A percentile compares a stretch with the other conserved stretches of the same genome.
Conservation (phyloP, 129 eudicot species). For the Oenanthe sinensis region DNA sequence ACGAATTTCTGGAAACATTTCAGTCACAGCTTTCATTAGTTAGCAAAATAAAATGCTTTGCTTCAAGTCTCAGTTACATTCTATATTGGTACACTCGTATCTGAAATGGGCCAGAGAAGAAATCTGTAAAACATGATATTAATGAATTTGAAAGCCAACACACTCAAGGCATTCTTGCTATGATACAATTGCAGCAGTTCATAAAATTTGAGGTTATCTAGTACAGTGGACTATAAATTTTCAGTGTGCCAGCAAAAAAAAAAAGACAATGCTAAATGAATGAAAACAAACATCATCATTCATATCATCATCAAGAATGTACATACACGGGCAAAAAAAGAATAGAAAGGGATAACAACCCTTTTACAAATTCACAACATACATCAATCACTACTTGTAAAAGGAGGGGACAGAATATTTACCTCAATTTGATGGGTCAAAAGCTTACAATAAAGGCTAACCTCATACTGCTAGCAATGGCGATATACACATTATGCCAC, state of each 20-base stretch:
- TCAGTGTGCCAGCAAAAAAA: background rate
- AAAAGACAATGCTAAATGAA: background rate
- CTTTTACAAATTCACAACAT: slow-evolving; percentile 3
- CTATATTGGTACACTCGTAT: background rate
- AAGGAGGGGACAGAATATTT: background rate
- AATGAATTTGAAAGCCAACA: background rate
- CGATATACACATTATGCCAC: background rate
- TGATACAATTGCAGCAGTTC: background rate
- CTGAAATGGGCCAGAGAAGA: background rate
- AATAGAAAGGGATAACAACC: background rate
- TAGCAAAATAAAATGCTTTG: background rate
- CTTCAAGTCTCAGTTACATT: background rate
- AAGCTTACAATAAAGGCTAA: background rate
- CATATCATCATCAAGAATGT: background rate
- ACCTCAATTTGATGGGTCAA: slow-evolving; percentile 7
- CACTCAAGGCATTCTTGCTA: background rate
- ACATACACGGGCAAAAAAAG: background rate
- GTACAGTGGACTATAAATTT: background rate
- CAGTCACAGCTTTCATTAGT: background rate
- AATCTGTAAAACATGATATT: background rate
- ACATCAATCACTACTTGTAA: background rate
- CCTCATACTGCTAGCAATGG: background rate
- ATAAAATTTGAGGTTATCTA: background rate
- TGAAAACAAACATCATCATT: background rate
- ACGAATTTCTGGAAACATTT: background rate